These are phyloP conservation scores for Leccinum huronense DNA, from an alignment of 1,284 basidiomycete species.

Conservation along the genomic window DNA sequence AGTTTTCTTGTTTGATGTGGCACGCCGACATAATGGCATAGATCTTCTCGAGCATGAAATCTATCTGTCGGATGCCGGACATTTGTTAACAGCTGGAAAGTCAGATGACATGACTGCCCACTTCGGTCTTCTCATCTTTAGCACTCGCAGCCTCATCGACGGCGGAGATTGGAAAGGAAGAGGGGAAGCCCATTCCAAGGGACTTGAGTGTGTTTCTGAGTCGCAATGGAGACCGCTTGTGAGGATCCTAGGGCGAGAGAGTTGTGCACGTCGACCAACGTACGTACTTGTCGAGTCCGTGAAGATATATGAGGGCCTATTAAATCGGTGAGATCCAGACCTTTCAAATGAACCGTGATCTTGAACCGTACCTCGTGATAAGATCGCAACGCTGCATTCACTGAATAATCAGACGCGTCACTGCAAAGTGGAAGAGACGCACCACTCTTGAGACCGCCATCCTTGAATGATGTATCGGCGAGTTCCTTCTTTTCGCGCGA, in stretches of 20 bases:
- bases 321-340: conserved; percentile 16
- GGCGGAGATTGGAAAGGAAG: conserved; percentile 25
- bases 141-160: conserved; percentile 39
- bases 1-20: conserved; percentile 73
- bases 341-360: neutral
- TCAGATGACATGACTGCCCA: conserved; percentile 21
- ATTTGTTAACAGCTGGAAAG: neutral
- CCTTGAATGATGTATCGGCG: conserved; percentile 74
- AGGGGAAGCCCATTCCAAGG: conserved; percentile 40
- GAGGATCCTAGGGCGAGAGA: neutral
- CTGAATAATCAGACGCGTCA: conserved; percentile 13
- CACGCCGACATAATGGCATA: conserved; percentile 81
- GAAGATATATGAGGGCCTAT: conserved; percentile 65
- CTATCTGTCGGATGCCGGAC: conserved; percentile 45
- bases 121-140: conserved; percentile 54
- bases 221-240: conserved; percentile 1
- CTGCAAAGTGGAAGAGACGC: conserved; percentile 23
- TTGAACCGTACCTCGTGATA: conserved; percentile 59
- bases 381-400: conserved; percentile 51
- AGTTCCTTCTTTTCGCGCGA: conserved; percentile 71
- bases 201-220: conserved; percentile 52
- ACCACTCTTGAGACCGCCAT: conserved; percentile 63
- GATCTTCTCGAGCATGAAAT: conserved; percentile 73
- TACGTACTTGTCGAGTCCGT: conserved; percentile 67
- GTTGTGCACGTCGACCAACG: conserved; percentile 4